Evolutionary conservation across 768 basidiomycete genomes (phyloP), one percentile per base, ranked within the genome.

Genomic region (Ramaria rubella): DNA sequence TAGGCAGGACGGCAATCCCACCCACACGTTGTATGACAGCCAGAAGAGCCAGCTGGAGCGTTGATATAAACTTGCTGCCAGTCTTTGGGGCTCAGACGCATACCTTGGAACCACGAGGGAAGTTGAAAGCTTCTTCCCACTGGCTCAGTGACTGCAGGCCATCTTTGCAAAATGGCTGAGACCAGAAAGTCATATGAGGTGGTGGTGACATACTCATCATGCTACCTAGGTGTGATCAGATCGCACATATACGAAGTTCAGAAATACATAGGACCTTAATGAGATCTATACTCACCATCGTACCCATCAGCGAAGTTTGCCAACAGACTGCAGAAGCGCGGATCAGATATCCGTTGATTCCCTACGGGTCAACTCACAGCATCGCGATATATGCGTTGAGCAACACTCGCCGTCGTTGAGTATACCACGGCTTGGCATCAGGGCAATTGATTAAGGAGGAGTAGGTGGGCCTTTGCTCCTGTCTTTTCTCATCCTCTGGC

Each of bases 121-220:
- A 60, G 57, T 63, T 57, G 57, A 72, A 72, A 7, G 69, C 69
- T 19, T 57, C 23, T 33, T 70, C 67, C 73, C 73, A 74, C 61
- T 73, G 70, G n/a, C 60, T 61, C 44, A 74, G 59, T 2, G 71
- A 69, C 44, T 74, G 72, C 42, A 73, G 54, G 50, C 72, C 70
- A 45, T 74, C 71, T 72, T 26, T 8, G 12, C 15, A 33, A 44
- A 15, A 26, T 31, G 31, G 1, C 11, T 27, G 8, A 31, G 24
- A 12, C 11, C 26, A 31, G 24, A 24, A 12, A 30, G 9, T n/a
- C 19, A 54, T n/a, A n/a, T 14, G 12, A 31, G 30, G 30, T 21
- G 5, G 29, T n/a, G n/a, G n/a, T 11, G 2, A 60, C 65, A n/a
- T 57, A 71, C 70, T 75, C 72, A 73, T 74, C 70, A 74, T 72